phyloP scores from a whole-genome alignment of 2,329 filamentous ascomycete genomes.

The Stagonosporopsis rhizophila region DNA sequence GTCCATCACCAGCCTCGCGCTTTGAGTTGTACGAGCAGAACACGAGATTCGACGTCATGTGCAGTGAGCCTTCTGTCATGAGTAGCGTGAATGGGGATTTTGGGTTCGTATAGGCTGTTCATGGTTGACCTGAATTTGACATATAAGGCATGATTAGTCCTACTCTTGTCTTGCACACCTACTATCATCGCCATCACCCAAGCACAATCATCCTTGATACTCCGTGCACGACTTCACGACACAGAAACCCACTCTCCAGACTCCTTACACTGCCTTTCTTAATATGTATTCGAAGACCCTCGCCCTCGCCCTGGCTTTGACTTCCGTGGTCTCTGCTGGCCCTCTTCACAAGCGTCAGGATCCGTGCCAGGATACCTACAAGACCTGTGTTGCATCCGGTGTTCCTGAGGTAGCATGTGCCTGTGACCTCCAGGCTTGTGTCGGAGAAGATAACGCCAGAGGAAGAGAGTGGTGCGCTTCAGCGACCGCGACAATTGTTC shows the following conservation, averaged over 20 bases:
- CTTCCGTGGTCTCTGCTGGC: constrained; percentile 14
- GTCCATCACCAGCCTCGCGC: constrained; percentile 11
- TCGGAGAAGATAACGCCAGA: constrained; percentile 19
- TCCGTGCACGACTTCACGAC: too few species aligned
- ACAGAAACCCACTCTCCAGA: neutral
- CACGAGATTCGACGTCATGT: constrained; percentile 18
- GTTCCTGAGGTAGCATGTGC: constrained; percentile 20
- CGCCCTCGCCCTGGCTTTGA: constrained; percentile 16
- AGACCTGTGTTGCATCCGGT: constrained; percentile 18
- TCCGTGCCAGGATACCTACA: constrained; percentile 17
- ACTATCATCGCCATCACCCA: neutral
- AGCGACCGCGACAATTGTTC: constrained; percentile 16
- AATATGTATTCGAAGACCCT: constrained; percentile 19
- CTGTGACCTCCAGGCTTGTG: constrained; percentile 17
- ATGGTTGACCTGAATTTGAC: neutral
- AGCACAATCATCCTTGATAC: neutral
- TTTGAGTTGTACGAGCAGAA: constrained; percentile 3
- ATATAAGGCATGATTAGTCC: constrained; percentile 4
- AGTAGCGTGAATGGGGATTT: neutral
- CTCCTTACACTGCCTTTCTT: neutral
- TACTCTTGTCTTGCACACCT: neutral
- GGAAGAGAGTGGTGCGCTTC: constrained; percentile 20
- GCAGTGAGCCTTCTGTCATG: neutral
- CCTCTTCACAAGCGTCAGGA: constrained; percentile 14
- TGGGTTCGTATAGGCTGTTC: neutral